Conservation (phyloP, 306 rosid species). For the Quillaja saponaria region DNA sequence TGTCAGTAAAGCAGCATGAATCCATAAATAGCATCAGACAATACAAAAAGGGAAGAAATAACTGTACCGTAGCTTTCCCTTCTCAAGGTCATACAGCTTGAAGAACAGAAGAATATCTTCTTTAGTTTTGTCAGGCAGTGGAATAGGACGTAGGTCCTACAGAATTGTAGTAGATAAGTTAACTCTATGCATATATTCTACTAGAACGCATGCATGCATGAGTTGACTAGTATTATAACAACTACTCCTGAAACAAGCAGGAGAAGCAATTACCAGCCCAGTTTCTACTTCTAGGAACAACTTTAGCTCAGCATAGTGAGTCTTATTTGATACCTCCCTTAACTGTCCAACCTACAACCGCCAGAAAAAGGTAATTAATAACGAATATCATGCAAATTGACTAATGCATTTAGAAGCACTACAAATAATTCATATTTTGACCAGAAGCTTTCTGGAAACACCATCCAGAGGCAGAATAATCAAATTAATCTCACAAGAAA, state of each 20-base stretch:
- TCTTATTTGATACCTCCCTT: constrained; percentile 70
- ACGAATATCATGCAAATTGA: background rate
- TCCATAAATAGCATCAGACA: background rate
- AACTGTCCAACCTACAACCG: constrained; percentile 77
- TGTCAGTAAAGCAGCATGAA: constrained; percentile 6
- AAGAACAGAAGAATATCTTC: constrained; percentile 81
- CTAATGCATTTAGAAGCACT: no score
- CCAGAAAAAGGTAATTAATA: constrained; percentile 10
- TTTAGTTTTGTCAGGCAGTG: constrained; percentile 70
- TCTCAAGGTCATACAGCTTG: constrained; percentile 78
- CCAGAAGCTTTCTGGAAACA: no score
- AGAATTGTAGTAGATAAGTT: constrained; percentile 10
- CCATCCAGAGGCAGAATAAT: no score
- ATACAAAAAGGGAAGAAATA: constrained; percentile 22
- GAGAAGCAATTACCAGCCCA: constrained; percentile 56
- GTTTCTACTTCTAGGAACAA: constrained; percentile 80
- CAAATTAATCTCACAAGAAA: no score
- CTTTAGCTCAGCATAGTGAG: constrained; percentile 69
- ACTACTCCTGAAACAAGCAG: constrained; percentile 24
- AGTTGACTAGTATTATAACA: background rate
- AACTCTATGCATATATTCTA: no score
- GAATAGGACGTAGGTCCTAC: constrained; percentile 69
- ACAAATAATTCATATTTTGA: no score
- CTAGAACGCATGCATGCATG: no score
- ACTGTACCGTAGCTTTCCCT: constrained; percentile 67